A percentile compares a stretch with the other conserved stretches of the same genome.
phyloP scores from a whole-genome alignment of 169 alveolate genomes.

The Plasmodium yoelii region DNA sequence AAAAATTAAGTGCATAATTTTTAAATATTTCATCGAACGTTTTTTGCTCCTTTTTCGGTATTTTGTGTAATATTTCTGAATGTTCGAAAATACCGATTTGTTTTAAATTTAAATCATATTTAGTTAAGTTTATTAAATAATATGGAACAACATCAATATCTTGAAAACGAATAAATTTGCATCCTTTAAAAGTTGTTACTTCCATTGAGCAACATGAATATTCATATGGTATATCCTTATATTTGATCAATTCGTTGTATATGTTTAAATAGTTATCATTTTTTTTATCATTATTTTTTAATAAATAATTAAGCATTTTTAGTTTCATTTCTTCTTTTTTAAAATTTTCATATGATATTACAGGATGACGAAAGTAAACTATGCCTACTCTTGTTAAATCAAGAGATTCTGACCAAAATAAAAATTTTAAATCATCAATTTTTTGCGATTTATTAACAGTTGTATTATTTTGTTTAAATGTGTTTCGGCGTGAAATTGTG shows the following conservation, averaged over 20 bases:
- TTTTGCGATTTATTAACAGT: constrained; percentile 16
- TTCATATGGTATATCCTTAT: constrained; percentile 44
- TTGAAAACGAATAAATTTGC: constrained; percentile 75
- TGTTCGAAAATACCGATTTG: constrained; percentile 74
- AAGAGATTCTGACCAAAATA: constrained; percentile 72
- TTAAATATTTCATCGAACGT: constrained; percentile 63
- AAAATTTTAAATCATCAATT: constrained; percentile 35
- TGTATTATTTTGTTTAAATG: background rate
- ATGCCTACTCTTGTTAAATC: constrained; percentile 72
- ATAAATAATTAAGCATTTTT: constrained; percentile 32
- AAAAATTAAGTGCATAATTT: constrained; percentile 74
- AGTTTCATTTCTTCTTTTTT: constrained; percentile 62
- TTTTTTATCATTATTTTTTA: constrained; percentile 36
- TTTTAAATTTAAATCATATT: constrained; percentile 47
- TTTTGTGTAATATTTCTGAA: constrained; percentile 55
- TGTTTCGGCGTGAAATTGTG: too few relatives aligned
- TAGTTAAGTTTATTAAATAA: constrained; percentile 67
- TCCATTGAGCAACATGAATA: constrained; percentile 77
- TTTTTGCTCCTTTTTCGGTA: constrained; percentile 45
- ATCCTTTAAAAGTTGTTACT: constrained; percentile 71
- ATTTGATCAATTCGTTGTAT: constrained; percentile 32
- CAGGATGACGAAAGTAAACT: constrained; percentile 75
- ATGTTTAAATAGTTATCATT: constrained; percentile 16
- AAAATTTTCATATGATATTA: constrained; percentile 47
- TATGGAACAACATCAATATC: constrained; percentile 76